Conservation (phyloP, 768 basidiomycete species). For the Leucocoprinus birnbaumii region DNA sequence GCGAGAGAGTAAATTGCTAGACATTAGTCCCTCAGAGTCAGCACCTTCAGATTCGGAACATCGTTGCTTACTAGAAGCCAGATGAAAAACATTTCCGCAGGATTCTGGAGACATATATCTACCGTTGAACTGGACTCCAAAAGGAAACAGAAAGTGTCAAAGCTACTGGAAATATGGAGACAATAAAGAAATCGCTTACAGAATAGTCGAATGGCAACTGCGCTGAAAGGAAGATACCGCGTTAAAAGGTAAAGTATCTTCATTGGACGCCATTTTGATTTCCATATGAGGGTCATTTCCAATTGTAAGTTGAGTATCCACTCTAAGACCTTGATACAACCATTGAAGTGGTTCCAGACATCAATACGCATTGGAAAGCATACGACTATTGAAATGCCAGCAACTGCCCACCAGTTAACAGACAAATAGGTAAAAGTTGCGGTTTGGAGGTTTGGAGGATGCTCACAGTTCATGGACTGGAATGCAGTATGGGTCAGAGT, state of each 20-base stretch:
- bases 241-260: constrained; percentile 11
- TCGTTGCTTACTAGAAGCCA: too few species aligned
- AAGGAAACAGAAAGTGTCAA: neutral
- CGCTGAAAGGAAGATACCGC: constrained; percentile 9
- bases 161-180: too few species aligned
- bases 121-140: too few species aligned
- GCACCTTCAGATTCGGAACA: too few species aligned
- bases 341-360: neutral
- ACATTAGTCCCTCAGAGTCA: too few species aligned
- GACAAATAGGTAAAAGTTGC: too few species aligned
- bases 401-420: neutral
- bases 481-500: too few species aligned
- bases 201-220: neutral
- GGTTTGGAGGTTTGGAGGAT: too few species aligned
- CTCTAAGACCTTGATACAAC: constrained; percentile 5
- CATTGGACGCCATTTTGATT: constrained; percentile 1
- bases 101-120: neutral
- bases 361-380: neutral
- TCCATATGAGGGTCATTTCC: constrained; percentile 10
- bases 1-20: too few species aligned
- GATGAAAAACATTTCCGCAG: too few species aligned
- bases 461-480: too few species aligned
- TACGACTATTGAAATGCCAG: neutral
- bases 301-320: constrained; percentile 5
- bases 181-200: neutral